Base-by-base conservation (phyloP, 768 basidiomycete species). In the Pulveroboletus sp. region DNA sequence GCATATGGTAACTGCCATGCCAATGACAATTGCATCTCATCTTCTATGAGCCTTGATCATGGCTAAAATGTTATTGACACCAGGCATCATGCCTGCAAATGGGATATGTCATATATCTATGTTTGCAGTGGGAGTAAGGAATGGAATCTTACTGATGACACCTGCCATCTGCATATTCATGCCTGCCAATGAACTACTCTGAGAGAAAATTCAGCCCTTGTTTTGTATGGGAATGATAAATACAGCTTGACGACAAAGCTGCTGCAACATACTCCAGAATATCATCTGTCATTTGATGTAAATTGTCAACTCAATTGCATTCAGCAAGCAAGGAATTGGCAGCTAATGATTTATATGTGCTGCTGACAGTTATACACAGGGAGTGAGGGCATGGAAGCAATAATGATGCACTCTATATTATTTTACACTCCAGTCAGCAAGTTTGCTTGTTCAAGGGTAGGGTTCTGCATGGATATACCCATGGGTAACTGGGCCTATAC, bases 31-130 rank as follows among this genome's bases (percentile, higher is more conserved):
- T 3, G 90, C 81, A 68, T 99, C 96, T 62, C 93, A 74, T 51
- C 94, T 76, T 59, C 95, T 79, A 38, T 95, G 80, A 13, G 90
- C 83, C 65, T 89, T 89, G 67, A 99, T 97, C 90, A 98, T 93
- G 2, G 78, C 78, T 30, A 98, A 73, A 36, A 98, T 69, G 51
- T 86, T 89, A 70, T 92, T 93, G 57, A 99, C 85, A 2, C 95
- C 94, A n/a, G 96, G 96, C 68, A 98, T 86, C 6, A 87, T 83
- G 62, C 76, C 91, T 93, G 57, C 13, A 49, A 22, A 27, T 30
- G 24, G 32, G 23, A n/a, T n/a, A 26, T 12, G 37, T n/a, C n/a
- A n/a, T n/a, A n/a, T n/a, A n/a, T n/a, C n/a, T 13, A 36, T n/a
- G 44, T 53, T 19, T 62, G 37, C 12, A 17, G 11, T 14, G 35